Percentiles rank a stretch among this genome's conserved stretches.
Evolutionary conservation across 257 asterid genomes (phyloP).

Genomic region (Nicotiana paniculata): DNA sequence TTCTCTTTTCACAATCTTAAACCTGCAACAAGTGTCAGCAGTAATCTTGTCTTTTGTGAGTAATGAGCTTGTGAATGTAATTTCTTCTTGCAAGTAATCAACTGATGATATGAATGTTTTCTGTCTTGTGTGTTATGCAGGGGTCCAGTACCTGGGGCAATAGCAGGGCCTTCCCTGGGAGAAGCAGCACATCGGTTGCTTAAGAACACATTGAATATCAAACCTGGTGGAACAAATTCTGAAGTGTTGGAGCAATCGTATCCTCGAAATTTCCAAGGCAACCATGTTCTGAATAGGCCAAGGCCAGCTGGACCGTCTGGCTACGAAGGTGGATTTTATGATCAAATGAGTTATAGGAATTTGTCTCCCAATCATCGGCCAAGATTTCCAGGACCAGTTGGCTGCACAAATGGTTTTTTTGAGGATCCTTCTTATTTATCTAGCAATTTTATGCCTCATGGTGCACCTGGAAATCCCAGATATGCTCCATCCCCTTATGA

Average conservation of each 20-base stretch:
- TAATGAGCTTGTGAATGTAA: not conserved
- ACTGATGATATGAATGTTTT: not conserved
- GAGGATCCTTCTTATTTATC: slow-evolving; percentile 28
- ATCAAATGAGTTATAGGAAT: slow-evolving; percentile 26
- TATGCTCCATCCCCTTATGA: slow-evolving; percentile 23
- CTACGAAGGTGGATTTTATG: slow-evolving; percentile 51
- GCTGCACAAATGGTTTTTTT: slow-evolving; percentile 27
- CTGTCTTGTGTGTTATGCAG: slow-evolving; percentile 33
- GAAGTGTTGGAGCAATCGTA: slow-evolving; percentile 29
- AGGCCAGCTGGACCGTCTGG: slow-evolving; percentile 81
- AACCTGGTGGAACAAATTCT: slow-evolving; percentile 18
- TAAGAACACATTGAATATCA: slow-evolving; percentile 59
- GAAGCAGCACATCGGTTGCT: slow-evolving; percentile 94
- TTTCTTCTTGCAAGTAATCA: not conserved
- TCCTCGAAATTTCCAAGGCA: slow-evolving; percentile 30
- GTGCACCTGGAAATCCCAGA: slow-evolving; percentile 31
- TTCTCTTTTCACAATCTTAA: not conserved
- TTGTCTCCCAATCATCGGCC: slow-evolving; percentile 33
- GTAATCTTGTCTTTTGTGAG: not conserved
- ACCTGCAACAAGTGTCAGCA: not conserved
- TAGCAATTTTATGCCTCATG: slow-evolving; percentile 29
- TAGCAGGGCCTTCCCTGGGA: slow-evolving; percentile 76
- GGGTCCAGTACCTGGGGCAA: slow-evolving; percentile 71
- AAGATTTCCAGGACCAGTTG: slow-evolving; percentile 39
- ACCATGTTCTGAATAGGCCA: slow-evolving; percentile 30